Conservation (phyloP, 202 grass and related monocot species). For the Alloteropsis angusta region DNA sequence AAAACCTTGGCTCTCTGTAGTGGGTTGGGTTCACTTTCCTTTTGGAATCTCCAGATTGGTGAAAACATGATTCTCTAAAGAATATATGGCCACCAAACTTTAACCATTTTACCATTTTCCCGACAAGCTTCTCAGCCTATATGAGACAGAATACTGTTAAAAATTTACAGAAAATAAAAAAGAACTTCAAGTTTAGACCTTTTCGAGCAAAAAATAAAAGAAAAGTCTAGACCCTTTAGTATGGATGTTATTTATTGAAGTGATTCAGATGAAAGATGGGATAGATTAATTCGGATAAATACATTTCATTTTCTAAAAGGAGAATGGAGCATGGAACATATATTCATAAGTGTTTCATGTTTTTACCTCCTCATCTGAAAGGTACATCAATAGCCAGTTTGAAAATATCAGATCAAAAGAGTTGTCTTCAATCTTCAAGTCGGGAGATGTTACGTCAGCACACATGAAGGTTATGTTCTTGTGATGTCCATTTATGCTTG, state of each 20-base stretch:
- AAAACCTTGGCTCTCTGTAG: slow-evolving; percentile 89
- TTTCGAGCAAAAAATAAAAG: not conserved
- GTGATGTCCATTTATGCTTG: slow-evolving; percentile 74
- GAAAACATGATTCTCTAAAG: slow-evolving; percentile 98
- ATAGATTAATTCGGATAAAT: not conserved
- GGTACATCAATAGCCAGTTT: slow-evolving; percentile 97
- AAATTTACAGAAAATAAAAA: not conserved
- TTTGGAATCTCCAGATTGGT: slow-evolving; percentile 93
- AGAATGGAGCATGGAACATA: not conserved
- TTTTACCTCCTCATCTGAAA: slow-evolving; percentile 88
- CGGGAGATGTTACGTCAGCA: slow-evolving; percentile 78
- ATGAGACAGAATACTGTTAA: not conserved
- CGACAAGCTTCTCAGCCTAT: slow-evolving; percentile 69
- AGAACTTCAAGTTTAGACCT: not conserved
- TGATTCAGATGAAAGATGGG: not conserved
- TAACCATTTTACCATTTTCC: slow-evolving; percentile 74
- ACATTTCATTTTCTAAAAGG: not conserved
- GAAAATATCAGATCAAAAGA: slow-evolving; percentile 97
- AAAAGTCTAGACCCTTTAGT: not conserved
- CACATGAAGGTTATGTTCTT: slow-evolving; percentile 82
- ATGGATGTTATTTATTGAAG: not conserved
- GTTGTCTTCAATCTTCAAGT: slow-evolving; percentile 62
- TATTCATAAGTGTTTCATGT: not conserved
- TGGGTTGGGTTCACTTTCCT: slow-evolving; percentile 96
- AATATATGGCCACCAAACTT: slow-evolving; percentile 81